phyloP scores from a whole-genome alignment of 1,139 yeast genomes.

The Protomyces inundatus region DNA sequence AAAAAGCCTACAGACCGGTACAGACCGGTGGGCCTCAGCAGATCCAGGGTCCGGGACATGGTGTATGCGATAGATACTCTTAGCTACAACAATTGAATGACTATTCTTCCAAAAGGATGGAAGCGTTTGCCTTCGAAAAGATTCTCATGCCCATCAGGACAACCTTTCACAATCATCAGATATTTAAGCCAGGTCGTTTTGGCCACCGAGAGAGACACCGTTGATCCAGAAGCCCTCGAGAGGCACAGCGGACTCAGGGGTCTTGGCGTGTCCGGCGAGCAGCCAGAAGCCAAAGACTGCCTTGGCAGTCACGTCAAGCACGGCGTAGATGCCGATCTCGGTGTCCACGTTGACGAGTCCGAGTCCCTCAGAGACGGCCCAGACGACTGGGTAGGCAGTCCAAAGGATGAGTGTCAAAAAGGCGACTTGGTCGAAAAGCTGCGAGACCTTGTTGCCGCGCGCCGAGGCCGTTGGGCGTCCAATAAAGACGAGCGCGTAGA shows the following conservation, averaged over 20 bases:
- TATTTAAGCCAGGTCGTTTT: slow-evolving; percentile 12
- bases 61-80: too few relatives aligned
- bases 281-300: slow-evolving; percentile 21
- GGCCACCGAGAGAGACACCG: slow-evolving; percentile 21
- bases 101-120: too few relatives aligned
- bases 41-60: too few relatives aligned
- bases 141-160: too few relatives aligned
- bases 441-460: slow-evolving; percentile 16
- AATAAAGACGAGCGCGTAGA: slow-evolving; percentile 4
- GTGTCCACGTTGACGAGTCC: slow-evolving; percentile 12
- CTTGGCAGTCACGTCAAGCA: slow-evolving; percentile 20
- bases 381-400: slow-evolving; percentile 18
- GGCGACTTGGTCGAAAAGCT: slow-evolving; percentile 16
- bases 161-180: neutral
- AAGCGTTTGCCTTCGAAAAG: too few relatives aligned
- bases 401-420: slow-evolving; percentile 12
- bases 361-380: slow-evolving; percentile 21
- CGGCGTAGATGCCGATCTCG: slow-evolving; percentile 20
- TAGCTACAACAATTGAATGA: too few relatives aligned
- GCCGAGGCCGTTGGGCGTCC: slow-evolving; percentile 14
- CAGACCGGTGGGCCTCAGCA: too few relatives aligned
- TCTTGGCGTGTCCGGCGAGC: slow-evolving; percentile 19
- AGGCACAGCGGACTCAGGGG: slow-evolving; percentile 22
- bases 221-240: slow-evolving; percentile 17
- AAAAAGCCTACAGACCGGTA: too few relatives aligned